Conservation (phyloP, 164 flowering plant species). For the Tetracentron sinense region DNA sequence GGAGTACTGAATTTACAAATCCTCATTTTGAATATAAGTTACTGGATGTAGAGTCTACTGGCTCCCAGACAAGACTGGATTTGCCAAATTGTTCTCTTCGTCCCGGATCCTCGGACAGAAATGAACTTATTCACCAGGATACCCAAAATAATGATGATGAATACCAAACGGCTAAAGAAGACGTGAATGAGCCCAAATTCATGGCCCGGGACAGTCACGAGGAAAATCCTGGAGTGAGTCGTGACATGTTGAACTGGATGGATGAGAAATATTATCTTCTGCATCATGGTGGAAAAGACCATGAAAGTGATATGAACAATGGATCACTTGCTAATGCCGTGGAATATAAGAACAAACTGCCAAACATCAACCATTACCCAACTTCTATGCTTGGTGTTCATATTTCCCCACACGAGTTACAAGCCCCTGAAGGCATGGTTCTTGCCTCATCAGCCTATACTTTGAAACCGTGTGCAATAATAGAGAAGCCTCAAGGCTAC, state of each 20-base stretch:
- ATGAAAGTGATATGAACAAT: constrained; percentile 1
- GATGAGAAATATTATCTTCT: constrained; percentile 13
- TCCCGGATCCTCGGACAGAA: constrained; percentile 14
- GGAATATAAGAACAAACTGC: constrained; percentile 11
- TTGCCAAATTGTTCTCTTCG: constrained; percentile 5
- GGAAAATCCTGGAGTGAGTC: constrained; percentile 8
- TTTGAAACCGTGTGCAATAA: constrained; percentile 10
- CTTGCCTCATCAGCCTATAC: constrained; percentile 15
- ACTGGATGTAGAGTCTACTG: constrained; percentile 15
- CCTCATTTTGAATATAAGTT: constrained; percentile 17
- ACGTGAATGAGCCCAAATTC: constrained; percentile 11
- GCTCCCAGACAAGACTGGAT: constrained; percentile 10
- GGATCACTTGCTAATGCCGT: constrained; percentile 7
- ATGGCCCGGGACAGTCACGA: constrained; percentile 6
- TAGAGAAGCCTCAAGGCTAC: constrained; percentile 10
- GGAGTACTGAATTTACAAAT: constrained; percentile 11
- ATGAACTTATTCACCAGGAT: constrained; percentile 13
- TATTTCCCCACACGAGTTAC: constrained; percentile 13
- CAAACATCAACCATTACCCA: constrained; percentile 8
- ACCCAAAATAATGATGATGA: constrained; percentile 14
- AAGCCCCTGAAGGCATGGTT: constrained; percentile 14
- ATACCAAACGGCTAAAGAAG: constrained; percentile 8
- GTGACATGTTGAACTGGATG: constrained; percentile 16
- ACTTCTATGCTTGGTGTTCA: background rate
- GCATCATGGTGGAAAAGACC: constrained; percentile 11